Conservation (phyloP, 495 filamentous ascomycete species). For the Penicillium bovifimosum region DNA sequence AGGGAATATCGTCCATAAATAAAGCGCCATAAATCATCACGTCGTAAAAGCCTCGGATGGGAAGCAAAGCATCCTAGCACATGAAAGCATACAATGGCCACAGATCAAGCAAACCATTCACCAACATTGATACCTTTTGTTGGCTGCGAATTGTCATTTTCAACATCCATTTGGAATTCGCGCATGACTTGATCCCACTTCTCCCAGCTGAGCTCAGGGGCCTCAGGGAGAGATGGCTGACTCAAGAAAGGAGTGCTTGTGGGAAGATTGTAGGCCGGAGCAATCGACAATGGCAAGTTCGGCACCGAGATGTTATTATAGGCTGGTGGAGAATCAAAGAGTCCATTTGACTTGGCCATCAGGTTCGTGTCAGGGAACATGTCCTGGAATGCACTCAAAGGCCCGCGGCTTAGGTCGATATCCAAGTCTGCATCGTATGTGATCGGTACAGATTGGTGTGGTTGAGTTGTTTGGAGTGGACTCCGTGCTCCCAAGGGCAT, state of each 20-base stretch:
- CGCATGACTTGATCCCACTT: slow-evolving; percentile 49
- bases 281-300: slow-evolving; percentile 5
- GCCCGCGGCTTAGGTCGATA: slow-evolving; percentile 30
- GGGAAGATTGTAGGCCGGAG: slow-evolving; percentile 6
- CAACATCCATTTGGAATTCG: slow-evolving; percentile 43
- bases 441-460: not conserved
- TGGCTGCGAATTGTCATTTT: slow-evolving; percentile 19
- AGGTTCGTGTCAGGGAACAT: slow-evolving; percentile 32
- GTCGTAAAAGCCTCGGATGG: not conserved
- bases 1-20: no score
- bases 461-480: not conserved
- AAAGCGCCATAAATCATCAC: no score
- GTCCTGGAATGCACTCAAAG: slow-evolving; percentile 21
- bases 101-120: slow-evolving; percentile 28
- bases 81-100: not conserved
- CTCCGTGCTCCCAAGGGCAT: slow-evolving; percentile 3
- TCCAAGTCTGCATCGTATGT: slow-evolving; percentile 7
- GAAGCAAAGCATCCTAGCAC: not conserved
- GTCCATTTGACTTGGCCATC: slow-evolving; percentile 14
- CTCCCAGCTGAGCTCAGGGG: slow-evolving; percentile 31
- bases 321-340: slow-evolving; percentile 3
- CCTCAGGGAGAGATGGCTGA: slow-evolving; percentile 4
- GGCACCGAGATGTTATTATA: slow-evolving; percentile 5
- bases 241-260: slow-evolving; percentile 14
- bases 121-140: slow-evolving; percentile 25